Evolutionary conservation across 768 basidiomycete species (phyloP), one percentile per base, ranked within the genome.

Genomic region (Tephrocybe sp.): DNA sequence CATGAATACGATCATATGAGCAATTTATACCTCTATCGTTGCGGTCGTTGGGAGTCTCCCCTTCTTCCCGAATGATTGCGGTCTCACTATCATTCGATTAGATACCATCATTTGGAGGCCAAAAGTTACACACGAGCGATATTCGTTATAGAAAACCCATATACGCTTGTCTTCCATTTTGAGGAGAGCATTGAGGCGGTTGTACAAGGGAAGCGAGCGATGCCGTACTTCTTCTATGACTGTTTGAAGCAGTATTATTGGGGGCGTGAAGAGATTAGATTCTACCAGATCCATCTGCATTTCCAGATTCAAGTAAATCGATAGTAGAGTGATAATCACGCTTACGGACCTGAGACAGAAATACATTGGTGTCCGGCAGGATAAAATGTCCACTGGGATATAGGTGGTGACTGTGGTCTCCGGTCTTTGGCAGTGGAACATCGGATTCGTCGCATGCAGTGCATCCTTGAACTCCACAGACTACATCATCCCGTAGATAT

Each of bases 201-300:
- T 98, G 70, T 92, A 93, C 14, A 98, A 72, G 3, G 96, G 96
- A 21, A 98, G 71, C 1, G 90, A 93, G 17, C 97, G 81, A 65
- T 98, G 97, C 51, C 96, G 80, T 53, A 98, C 93, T 82, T 99
- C 97, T 58, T 97, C 91, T 46, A 98, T 75, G 2, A 98, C 95
- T 0, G 96, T 99, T 69, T 98, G 96, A 2, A 97, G 80, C 20
- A 99, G 73, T 49, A 99, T 86, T 48, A 98, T 84, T 0, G 95
- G 93, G 0, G 87, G 75, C 0, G 71, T 78, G 60, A 95, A 90
- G 1, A 84, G 72, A 1, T 78, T 71, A 0, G 89, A 90, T 66
- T 93, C 90, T 33, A 98, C 75, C 46, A 98, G 76, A 69, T 99
- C 97, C 90, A 98, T 98, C 91, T 97, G 59, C 12, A 50, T 18